A percentile compares a stretch with the other conserved stretches of the same genome.
phyloP scores from a whole-genome alignment of 176 grass and related monocot species.

The Sorghum bicolor region DNA sequence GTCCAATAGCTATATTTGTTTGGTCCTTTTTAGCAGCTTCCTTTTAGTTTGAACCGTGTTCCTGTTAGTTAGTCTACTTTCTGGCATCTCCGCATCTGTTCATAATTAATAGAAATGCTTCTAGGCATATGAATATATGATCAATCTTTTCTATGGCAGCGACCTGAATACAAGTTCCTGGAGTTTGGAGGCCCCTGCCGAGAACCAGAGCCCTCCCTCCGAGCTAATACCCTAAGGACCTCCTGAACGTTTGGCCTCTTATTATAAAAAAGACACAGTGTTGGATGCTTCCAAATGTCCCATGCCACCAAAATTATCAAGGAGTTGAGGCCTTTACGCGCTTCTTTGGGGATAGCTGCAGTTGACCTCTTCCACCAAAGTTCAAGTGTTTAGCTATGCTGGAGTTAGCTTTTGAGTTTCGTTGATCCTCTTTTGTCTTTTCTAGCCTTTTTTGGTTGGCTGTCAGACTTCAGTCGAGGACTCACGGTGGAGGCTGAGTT shows the following conservation, averaged over 20 bases:
- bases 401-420: neutral
- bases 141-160: neutral
- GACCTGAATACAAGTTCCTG: no score
- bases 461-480: neutral
- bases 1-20: no score
- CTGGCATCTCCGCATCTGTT: neutral
- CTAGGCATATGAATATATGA: neutral
- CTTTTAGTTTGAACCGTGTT: neutral
- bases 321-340: no score
- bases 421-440: neutral
- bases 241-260: no score
- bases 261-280: no score
- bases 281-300: no score
- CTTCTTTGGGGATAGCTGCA: no score
- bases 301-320: no score
- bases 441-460: neutral
- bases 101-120: neutral
- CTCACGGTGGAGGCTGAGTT: neutral
- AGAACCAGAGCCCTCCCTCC: no score
- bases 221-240: no score
- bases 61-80: neutral
- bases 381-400: neutral
- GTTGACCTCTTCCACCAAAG: no score
- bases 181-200: no score
- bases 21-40: neutral